These are phyloP conservation scores for Mucor indicus DNA, from an alignment of 371 early-diverging fungal species.

Conservation along the genomic window DNA sequence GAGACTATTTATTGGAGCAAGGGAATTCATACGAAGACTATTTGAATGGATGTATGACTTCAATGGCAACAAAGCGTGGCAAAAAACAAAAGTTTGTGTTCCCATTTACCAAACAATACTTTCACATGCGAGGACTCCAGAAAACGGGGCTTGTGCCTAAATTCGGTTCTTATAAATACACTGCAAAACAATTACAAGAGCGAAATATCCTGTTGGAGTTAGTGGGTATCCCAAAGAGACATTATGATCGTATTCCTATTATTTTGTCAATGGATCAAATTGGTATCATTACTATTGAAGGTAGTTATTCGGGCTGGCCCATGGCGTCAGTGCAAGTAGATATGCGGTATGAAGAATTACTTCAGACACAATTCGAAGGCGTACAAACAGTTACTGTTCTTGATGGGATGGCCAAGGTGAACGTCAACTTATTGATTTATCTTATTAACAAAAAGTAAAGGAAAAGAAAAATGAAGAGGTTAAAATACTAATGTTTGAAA, in stretches of 20 bases:
- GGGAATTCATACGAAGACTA: conserved; percentile 87
- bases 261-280: conserved; percentile 91
- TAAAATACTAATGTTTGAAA: too few species aligned
- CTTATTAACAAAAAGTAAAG: conserved; percentile 96
- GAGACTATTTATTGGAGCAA: conserved; percentile 78
- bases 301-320: conserved; percentile 75
- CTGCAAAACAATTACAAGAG: conserved; percentile 87
- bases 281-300: conserved; percentile 87
- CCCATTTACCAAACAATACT: conserved; percentile 92
- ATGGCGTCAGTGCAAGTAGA: conserved; percentile 77
- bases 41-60: conserved; percentile 83
- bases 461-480: too few species aligned
- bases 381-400: conserved; percentile 84
- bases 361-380: conserved; percentile 92
- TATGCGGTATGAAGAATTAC: conserved; percentile 87
- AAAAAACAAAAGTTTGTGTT: conserved; percentile 71
- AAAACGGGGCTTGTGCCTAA: conserved; percentile 86
- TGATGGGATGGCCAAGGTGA: conserved; percentile 90
- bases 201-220: conserved; percentile 90
- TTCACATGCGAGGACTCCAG: conserved; percentile 84
- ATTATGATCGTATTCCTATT: conserved; percentile 86
- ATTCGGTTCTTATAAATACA: conserved; percentile 98
- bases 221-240: conserved; percentile 75
- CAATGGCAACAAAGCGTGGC: conserved; percentile 79
- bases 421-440: conserved; percentile 91